Base-by-base conservation (phyloP, 108 stramenopile species). In the Pseudonitzschia multistriata region DNA sequence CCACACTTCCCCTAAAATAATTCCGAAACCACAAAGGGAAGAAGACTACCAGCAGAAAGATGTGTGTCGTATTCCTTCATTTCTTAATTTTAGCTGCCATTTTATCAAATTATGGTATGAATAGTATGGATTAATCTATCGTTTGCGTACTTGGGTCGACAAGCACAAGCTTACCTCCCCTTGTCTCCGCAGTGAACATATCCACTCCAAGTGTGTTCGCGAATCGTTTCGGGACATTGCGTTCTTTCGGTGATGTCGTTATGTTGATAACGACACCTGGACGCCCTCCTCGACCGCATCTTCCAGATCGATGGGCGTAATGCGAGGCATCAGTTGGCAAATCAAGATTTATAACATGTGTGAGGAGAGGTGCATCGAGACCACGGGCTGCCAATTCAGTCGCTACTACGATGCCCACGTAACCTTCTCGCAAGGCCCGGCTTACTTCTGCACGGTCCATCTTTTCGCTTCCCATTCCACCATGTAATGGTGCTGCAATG, bases 311-410 rank as follows among this genome's bases (percentile, higher is more conserved):
- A 70, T 95, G 94, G 36, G 89, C 90, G 68, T 92, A 95, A 60
- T 95, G 94, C 24, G 88, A 89, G 45, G 91, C 81, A 79, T 92
- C 90, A 11, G 90, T 95, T n/a, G 94, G 94, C 49, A 95, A 78
- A 77, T 95, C 94, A 42, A 92, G 53, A 74, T 95, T 95, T 31
- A 95, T 85, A 14, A 92, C 91, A 69, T 95, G 94, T 13, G 94
- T 95, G 64, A 95, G 67, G 33, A 88, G 79, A 0, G 91, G 91
- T n/a, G 91, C 94, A 77, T 95, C 94, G 11, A 92, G 66, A 3
- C 94, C 94, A 28, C 94, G 80, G 52, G 94, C 94, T 5, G 94
- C 94, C 73, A 95, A 67, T 79, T 95, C 94, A 1, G 94, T 95
- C 42, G 88, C 87, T 5, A 95, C 94, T 48, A 95, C 94, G 28